These are phyloP conservation scores for Phlebopus sp. DNA, from an alignment of 1,284 basidiomycete species.

Conservation along the genomic window DNA sequence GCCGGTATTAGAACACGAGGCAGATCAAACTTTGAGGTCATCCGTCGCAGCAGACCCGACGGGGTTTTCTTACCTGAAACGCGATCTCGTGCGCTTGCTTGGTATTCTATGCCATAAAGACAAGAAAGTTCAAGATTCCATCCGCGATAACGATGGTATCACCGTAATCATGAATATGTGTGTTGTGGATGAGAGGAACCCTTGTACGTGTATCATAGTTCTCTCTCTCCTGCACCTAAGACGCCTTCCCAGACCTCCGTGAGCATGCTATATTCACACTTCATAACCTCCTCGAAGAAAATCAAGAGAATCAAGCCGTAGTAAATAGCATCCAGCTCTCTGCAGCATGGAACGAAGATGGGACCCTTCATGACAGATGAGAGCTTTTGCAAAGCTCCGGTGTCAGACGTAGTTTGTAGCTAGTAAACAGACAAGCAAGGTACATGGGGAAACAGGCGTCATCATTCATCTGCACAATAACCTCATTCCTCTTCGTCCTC, in stretches of 20 bases:
- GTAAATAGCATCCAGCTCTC: constrained; percentile 71
- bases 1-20: constrained; percentile 36
- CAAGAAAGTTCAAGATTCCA: constrained; percentile 67
- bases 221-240: constrained; percentile 2
- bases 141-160: constrained; percentile 70
- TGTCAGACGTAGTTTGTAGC: constrained; percentile 6
- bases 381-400: neutral
- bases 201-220: constrained; percentile 59
- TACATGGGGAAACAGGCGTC: neutral
- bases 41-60: constrained; percentile 34
- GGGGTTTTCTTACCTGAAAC: constrained; percentile 80
- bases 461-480: constrained; percentile 1
- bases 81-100: constrained; percentile 79
- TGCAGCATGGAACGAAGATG: constrained; percentile 56
- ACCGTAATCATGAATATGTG: constrained; percentile 81
- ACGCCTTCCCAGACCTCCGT: constrained; percentile 61
- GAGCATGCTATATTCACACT: constrained; percentile 88
- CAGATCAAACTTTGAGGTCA: constrained; percentile 21
- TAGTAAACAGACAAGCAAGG: neutral
- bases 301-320: constrained; percentile 75
- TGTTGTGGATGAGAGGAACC: constrained; percentile 86
- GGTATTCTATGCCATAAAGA: constrained; percentile 69
- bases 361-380: constrained; percentile 40
- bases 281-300: constrained; percentile 72
- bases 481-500: constrained; percentile 56